These are phyloP conservation scores for Dothideomycetidae sp. DNA, from an alignment of 2,329 filamentous ascomycete species.

Conservation along the genomic window DNA sequence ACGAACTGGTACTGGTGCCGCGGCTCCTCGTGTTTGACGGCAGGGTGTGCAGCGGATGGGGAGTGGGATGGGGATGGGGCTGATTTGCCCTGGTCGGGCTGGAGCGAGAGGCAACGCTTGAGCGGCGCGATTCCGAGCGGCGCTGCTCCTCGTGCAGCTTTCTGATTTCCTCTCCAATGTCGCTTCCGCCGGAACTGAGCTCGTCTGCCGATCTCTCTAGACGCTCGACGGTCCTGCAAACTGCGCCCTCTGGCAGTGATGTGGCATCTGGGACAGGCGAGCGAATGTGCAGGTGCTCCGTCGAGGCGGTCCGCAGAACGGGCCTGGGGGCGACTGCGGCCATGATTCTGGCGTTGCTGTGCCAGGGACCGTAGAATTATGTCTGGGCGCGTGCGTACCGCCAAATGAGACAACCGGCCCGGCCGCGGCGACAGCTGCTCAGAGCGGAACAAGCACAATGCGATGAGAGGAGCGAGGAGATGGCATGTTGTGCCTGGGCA, in stretches of 20 bases:
- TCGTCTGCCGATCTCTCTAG: conserved; percentile 64
- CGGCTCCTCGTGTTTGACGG: conserved; percentile 23
- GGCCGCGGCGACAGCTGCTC: no score
- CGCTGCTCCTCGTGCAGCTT: conserved; percentile 59
- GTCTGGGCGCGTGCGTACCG: no score
- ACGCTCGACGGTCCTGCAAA: conserved; percentile 48
- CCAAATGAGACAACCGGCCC: no score
- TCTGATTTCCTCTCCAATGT: conserved; percentile 64
- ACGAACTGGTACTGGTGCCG: conserved; percentile 29
- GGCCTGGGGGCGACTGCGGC: conserved; percentile 7
- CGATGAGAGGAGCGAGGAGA: no score
- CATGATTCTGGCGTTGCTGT: conserved; percentile 5
- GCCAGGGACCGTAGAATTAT: no score
- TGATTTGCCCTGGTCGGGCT: not conserved
- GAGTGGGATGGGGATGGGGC: no score
- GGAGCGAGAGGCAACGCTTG: conserved; percentile 9
- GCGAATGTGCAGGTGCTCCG: conserved; percentile 10
- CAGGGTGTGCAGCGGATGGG: conserved; percentile 12
- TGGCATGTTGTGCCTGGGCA: no score
- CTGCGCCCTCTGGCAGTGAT: conserved; percentile 9
- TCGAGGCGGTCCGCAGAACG: conserved; percentile 12
- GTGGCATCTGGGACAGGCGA: conserved; percentile 11
- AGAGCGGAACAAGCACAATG: no score
- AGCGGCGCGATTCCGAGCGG: conserved; percentile 47
- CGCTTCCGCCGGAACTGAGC: conserved; percentile 55